phyloP scores from a whole-genome alignment of 495 filamentous ascomycete species.

The Cercophora newfieldiana region DNA sequence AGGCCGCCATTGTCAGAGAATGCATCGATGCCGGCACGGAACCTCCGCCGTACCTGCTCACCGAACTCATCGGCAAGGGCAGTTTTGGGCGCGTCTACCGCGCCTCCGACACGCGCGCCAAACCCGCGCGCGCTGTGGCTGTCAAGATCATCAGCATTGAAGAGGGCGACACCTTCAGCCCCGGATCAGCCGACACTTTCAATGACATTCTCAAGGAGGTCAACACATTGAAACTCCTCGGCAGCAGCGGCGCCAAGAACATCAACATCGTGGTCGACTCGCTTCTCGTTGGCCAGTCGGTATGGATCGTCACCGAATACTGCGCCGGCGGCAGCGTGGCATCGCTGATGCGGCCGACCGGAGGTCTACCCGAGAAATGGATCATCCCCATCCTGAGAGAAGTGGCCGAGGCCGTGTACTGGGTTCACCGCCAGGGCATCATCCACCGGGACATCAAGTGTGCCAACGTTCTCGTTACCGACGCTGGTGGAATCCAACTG shows the following conservation, averaged over 20 bases:
- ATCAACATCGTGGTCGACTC: conserved; percentile 23
- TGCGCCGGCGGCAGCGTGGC: conserved; percentile 24
- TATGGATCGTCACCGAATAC: conserved; percentile 25
- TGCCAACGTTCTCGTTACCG: conserved; percentile 22
- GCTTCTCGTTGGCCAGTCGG: conserved; percentile 19
- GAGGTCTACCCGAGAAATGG: conserved; percentile 21
- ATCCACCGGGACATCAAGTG: conserved; percentile 26
- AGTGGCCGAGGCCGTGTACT: conserved; percentile 23
- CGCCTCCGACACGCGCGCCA: conserved; percentile 16
- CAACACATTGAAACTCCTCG: conserved; percentile 21
- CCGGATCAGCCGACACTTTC: conserved; percentile 20
- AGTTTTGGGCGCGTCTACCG: conserved; percentile 25
- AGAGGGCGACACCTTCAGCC: conserved; percentile 21
- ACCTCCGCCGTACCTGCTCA: conserved; percentile 18
- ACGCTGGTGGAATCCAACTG: conserved; percentile 20
- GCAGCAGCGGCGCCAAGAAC: conserved; percentile 17
- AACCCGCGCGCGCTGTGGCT: conserved; percentile 16
- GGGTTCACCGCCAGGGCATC: conserved; percentile 21
- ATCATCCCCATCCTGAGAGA: conserved; percentile 23
- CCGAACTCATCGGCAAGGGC: conserved; percentile 24
- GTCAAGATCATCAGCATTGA: conserved; percentile 27
- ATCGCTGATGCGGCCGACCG: conserved; percentile 19
- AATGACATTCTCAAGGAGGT: conserved; percentile 23
- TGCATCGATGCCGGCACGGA: conserved; percentile 16
- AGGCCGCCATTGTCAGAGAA: conserved; percentile 18